These are phyloP conservation scores for Ascochyta lentis DNA, from an alignment of 2,329 filamentous ascomycete species.

Conservation along the genomic window DNA sequence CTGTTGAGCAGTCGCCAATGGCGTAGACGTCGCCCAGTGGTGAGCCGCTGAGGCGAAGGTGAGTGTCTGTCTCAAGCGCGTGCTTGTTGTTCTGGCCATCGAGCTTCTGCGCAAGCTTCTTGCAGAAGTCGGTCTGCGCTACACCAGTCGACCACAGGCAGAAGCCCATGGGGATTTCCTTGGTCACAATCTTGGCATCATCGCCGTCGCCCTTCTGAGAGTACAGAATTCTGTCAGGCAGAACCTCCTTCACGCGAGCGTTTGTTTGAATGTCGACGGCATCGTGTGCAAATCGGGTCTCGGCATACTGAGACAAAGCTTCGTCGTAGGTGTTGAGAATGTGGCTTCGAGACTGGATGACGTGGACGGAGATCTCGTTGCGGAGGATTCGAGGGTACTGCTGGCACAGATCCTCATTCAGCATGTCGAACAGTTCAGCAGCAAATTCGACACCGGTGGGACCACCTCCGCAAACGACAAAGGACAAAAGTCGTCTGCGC, in stretches of 20 bases:
- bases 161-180: conserved; percentile 94
- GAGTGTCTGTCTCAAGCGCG: conserved; percentile 92
- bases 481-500: conserved; percentile 84
- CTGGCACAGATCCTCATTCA: conserved; percentile 86
- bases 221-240: conserved; percentile 83
- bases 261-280: conserved; percentile 92
- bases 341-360: conserved; percentile 92
- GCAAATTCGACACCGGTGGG: conserved; percentile 98
- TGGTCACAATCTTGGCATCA: conserved; percentile 76
- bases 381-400: conserved; percentile 85
- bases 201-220: conserved; percentile 71
- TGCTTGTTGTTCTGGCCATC: conserved; percentile 83
- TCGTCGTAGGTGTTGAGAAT: conserved; percentile 99
- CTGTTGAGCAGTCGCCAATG: conserved; percentile 93
- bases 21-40: conserved; percentile 95
- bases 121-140: conserved; percentile 79
- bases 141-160: conserved; percentile 98
- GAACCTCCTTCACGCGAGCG: conserved; percentile 88
- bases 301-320: conserved; percentile 88
- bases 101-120: conserved; percentile 78
- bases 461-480: conserved; percentile 93
- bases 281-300: conserved; percentile 88
- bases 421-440: conserved; percentile 91
- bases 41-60: conserved; percentile 86
- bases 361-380: conserved; percentile 96